phyloP scores from a whole-genome alignment of 768 basidiomycete species.

The Nevesoporus exiguus region DNA sequence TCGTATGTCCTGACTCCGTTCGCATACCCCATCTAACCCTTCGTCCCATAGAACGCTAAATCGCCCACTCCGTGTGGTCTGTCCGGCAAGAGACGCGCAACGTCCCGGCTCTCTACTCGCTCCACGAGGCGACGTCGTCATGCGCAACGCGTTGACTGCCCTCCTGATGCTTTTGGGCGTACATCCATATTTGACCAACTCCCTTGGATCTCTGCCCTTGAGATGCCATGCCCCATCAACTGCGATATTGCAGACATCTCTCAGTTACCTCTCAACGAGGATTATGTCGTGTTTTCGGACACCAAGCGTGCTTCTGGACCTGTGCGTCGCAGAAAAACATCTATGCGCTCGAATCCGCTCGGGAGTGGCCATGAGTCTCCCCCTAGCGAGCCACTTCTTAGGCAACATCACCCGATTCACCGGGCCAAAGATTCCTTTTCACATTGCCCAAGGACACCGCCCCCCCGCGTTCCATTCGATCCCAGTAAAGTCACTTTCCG shows the following conservation, averaged over 20 bases:
- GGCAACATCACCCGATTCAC: conserved; percentile 28
- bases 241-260: conserved; percentile 68
- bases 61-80: conserved; percentile 37
- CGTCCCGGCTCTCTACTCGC: conserved; percentile 34
- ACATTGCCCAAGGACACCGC: conserved; percentile 31
- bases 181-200: conserved; percentile 53
- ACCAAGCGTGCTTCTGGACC: conserved; percentile 42
- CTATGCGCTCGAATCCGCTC: conserved; percentile 48
- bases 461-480: conserved; percentile 38
- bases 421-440: conserved; percentile 21
- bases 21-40: conserved; percentile 4
- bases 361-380: conserved; percentile 23
- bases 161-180: conserved; percentile 33
- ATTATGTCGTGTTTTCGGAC: conserved; percentile 19
- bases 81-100: conserved; percentile 36
- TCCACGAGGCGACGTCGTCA: conserved; percentile 42
- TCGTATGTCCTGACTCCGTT: conserved; percentile 13
- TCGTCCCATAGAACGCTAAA: conserved; percentile 35
- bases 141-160: conserved; percentile 40
- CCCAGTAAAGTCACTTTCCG: conserved; percentile 50
- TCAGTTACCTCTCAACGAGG: conserved; percentile 41
- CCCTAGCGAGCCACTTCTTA: conserved; percentile 12
- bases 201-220: conserved; percentile 64
- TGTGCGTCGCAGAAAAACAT: conserved; percentile 55
- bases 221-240: conserved; percentile 42